phyloP scores from a whole-genome alignment of 73 alveolate species.

The Paraurostyla sp. region DNA sequence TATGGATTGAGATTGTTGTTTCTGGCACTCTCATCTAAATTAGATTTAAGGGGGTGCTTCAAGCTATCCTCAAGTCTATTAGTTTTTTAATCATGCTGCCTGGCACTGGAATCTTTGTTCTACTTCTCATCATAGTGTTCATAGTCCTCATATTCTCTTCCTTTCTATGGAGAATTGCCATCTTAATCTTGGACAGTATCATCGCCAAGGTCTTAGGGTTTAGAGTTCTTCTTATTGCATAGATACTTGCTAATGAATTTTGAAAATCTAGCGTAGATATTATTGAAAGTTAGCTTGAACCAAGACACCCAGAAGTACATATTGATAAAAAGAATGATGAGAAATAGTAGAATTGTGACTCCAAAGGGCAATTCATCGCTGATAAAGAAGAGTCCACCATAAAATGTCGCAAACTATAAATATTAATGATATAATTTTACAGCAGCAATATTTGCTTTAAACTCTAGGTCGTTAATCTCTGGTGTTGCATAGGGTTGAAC shows the following conservation, averaged over 20 bases:
- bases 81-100: too few relatives aligned
- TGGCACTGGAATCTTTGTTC: too few relatives aligned
- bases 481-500: constrained; percentile 67
- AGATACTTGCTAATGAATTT: neutral
- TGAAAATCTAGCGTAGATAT: neutral
- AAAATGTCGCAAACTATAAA: constrained; percentile 64
- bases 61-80: too few relatives aligned
- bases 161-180: neutral
- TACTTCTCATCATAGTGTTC: too few relatives aligned
- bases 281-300: constrained; percentile 36
- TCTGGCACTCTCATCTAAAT: too few relatives aligned
- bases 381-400: constrained; percentile 76
- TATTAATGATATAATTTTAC: constrained; percentile 6
- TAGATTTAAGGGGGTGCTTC: too few relatives aligned
- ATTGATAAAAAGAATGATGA: constrained; percentile 8
- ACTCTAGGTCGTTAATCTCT: constrained; percentile 60
- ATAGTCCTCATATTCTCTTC: too few relatives aligned
- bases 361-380: constrained; percentile 55
- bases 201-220: too few relatives aligned
- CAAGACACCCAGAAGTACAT: constrained; percentile 56
- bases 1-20: too few relatives aligned
- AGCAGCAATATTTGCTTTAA: constrained; percentile 75
- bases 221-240: constrained; percentile 6
- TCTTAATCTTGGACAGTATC: neutral
- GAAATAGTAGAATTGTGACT: constrained; percentile 30